Conservation (phyloP, 2,329 filamentous ascomycete genomes). For the Microcyclosporella mali region DNA sequence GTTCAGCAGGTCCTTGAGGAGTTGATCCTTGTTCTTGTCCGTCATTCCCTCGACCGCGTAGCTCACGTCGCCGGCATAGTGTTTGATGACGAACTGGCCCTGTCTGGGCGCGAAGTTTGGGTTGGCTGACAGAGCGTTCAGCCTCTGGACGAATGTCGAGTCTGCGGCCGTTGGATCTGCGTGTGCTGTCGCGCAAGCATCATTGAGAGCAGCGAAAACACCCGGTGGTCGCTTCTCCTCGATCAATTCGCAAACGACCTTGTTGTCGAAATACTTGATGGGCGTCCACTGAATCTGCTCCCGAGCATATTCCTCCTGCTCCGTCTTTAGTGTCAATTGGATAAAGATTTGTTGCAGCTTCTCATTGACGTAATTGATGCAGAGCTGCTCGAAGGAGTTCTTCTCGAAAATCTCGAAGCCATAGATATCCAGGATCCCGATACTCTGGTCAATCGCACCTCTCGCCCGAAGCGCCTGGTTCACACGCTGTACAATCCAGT, state of each 20-base stretch:
- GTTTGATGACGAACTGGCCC: constrained; percentile 96
- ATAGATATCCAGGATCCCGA: constrained; percentile 97
- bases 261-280: constrained; percentile 99
- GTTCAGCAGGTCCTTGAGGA: constrained; percentile 87
- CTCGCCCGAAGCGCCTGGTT: constrained; percentile 81
- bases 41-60: constrained; percentile 96
- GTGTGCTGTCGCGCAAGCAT: constrained; percentile 96
- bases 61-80: constrained; percentile 94
- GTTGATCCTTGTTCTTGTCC: constrained; percentile 98
- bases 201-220: constrained; percentile 92
- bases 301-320: constrained; percentile 93
- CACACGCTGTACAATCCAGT: constrained; percentile 95
- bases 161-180: constrained; percentile 92
- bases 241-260: constrained; percentile 95
- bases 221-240: constrained; percentile 85
- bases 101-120: constrained; percentile 86
- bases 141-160: constrained; percentile 86
- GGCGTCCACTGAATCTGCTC: constrained; percentile 98
- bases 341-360: constrained; percentile 99
- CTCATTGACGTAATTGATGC: constrained; percentile 99
- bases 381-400: constrained; percentile 97
- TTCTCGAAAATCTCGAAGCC: constrained; percentile 99
- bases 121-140: constrained; percentile 82
- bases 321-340: constrained; percentile 88
- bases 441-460: constrained; percentile 70